Base-by-base conservation (phyloP, 177 flowering plant species). In the Vitis hybrid region DNA sequence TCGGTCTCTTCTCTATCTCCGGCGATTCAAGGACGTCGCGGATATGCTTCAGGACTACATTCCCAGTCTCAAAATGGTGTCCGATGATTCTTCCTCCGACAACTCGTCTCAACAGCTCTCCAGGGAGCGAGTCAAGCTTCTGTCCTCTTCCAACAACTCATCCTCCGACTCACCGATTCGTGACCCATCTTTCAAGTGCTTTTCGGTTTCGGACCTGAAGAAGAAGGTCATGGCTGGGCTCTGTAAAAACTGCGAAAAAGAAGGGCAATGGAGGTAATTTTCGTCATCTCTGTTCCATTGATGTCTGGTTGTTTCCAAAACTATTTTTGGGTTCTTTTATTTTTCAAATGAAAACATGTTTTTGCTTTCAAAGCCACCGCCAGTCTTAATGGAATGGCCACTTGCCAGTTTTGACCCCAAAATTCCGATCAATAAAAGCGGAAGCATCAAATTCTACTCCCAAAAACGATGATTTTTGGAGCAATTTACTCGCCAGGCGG, bases 11-110 rank as follows among this genome's bases (percentile, higher is more conserved):
- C 92, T 96, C 31, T 73, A 71, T 63, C 93, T 96, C 53, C 68
- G 99, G 51, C 79, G 98, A 13, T 94, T 85, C 80, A 90, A 83
- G 70, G 97, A 94, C 3, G 90, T 96, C 1, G 97, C 98, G 0
- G 92, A 92, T 67, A 89, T 96, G 98, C 87, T 96, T 31, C 97
- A 88, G 60, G 97, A 96, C 33, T 84, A 90, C 80, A 94, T 96
- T 70, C 99, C 99, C 29, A 91, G 98, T 71, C 77, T 83, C 60
- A 87, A 86, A 64, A 73, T 91, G 79, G 80, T 70, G 2, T 69
- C 73, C 48, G 91, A 87, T 0, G 92, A 89, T 45, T 59, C 78
- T 3, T 81, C 82, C 3, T 83, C 87, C 12, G 89, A 84, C 3
- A 72, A 13, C 73, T 80, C 89, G 14, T 83, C 88, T 39, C 85